Evolutionary conservation across 768 basidiomycete species (phyloP).

Genomic region (Suillus sp.): DNA sequence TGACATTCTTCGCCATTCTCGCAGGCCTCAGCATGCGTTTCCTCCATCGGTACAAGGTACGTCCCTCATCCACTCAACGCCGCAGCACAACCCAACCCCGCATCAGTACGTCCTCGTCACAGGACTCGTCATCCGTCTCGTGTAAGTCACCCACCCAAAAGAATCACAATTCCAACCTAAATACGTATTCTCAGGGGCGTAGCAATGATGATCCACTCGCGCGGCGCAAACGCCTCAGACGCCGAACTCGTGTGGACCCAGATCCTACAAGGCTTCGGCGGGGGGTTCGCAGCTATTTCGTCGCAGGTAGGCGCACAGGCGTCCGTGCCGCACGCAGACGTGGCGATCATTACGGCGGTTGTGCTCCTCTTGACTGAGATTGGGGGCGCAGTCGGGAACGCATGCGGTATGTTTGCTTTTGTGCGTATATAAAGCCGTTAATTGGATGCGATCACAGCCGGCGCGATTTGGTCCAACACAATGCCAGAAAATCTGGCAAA

Average conservation of each 20-base stretch:
- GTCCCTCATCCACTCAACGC: not conserved
- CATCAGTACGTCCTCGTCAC: slow-evolving; percentile 49
- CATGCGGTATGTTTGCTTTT: slow-evolving; percentile 45
- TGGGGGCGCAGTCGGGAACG: slow-evolving; percentile 66
- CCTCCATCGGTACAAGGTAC: slow-evolving; percentile 57
- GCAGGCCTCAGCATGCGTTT: slow-evolving; percentile 60
- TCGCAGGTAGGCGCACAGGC: slow-evolving; percentile 67
- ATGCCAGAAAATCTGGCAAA: slow-evolving; percentile 65
- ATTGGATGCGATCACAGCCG: slow-evolving; percentile 39
- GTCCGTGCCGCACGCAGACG: slow-evolving; percentile 61
- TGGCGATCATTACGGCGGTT: slow-evolving; percentile 67
- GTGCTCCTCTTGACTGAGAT: slow-evolving; percentile 71
- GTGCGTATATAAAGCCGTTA: not conserved
- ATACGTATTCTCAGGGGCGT: slow-evolving; percentile 45
- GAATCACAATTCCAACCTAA: not conserved
- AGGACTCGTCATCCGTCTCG: slow-evolving; percentile 61
- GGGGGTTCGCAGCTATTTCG: slow-evolving; percentile 64
- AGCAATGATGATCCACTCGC: slow-evolving; percentile 69
- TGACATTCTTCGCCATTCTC: slow-evolving; percentile 64
- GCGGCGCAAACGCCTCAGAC: slow-evolving; percentile 57
- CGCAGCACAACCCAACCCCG: not conserved
- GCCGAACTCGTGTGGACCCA: slow-evolving; percentile 66
- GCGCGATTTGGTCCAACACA: slow-evolving; percentile 61
- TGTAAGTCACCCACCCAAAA: too few species aligned
- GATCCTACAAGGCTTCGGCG: slow-evolving; percentile 73